Percentiles rank a stretch among this genome's conserved stretches.
Conservation (phyloP, 2,329 filamentous ascomycete species). For the Dissoconium aciculare region DNA sequence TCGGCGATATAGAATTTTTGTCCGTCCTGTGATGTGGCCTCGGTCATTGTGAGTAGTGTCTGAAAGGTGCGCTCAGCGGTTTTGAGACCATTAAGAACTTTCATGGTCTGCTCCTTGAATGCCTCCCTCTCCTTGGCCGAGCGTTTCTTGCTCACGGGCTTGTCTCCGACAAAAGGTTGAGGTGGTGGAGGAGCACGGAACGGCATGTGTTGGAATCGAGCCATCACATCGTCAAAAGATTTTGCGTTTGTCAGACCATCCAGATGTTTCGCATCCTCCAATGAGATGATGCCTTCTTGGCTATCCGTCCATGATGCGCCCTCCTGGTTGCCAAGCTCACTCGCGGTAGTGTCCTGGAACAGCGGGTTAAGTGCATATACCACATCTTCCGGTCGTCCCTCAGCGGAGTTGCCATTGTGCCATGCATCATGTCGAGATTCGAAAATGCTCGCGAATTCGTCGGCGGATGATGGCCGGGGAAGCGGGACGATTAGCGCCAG, state of each 20-base stretch:
- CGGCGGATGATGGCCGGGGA: conserved; percentile 54
- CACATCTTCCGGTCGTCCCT: conserved; percentile 24
- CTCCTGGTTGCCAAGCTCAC: conserved; percentile 6
- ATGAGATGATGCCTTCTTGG: conserved; percentile 19
- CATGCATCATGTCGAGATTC: conserved; percentile 35
- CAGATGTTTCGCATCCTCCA: too few relatives aligned
- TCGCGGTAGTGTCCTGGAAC: conserved; percentile 24
- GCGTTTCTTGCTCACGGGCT: conserved; percentile 4
- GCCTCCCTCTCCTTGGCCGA: conserved; percentile 9
- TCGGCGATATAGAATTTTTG: conserved; percentile 34
- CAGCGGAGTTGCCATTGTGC: conserved; percentile 33
- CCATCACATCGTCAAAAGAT: conserved; percentile 28
- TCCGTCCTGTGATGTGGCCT: conserved; percentile 39
- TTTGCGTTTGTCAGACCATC: conserved; percentile 16
- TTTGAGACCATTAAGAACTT: background rate
- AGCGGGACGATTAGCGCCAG: conserved; percentile 77
- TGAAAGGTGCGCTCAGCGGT: conserved; percentile 26
- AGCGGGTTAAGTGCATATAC: conserved; percentile 34
- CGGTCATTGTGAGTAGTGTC: conserved; percentile 37
- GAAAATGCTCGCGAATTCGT: conserved; percentile 77
- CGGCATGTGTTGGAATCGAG: conserved; percentile 43
- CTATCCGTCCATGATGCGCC: background rate
- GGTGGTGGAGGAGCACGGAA: conserved; percentile 79
- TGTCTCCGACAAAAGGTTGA: conserved; percentile 32
- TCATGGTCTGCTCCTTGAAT: conserved; percentile 9